Evolutionary conservation across 1,284 basidiomycete species (phyloP).

Genomic region (Pseudomicrostroma phylloplanum): DNA sequence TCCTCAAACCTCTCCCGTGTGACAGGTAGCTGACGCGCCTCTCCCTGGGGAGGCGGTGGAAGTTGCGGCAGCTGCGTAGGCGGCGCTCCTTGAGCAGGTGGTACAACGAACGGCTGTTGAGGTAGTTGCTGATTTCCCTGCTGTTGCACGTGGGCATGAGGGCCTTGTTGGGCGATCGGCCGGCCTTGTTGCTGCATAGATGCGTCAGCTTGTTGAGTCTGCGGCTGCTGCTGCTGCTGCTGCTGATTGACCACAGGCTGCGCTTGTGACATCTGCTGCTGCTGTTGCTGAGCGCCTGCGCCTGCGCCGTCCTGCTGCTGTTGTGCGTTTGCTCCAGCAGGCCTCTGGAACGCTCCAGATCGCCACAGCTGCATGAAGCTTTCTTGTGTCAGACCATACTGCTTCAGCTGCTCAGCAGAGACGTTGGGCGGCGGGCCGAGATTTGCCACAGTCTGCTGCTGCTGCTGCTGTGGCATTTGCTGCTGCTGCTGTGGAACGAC

Average conservation of each 20-base stretch:
- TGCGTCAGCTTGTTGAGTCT: not conserved
- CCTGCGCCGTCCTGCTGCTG: not conserved
- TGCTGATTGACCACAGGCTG: not conserved
- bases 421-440: not conserved
- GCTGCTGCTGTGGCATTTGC: slow-evolving; percentile 8
- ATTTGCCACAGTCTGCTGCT: not conserved
- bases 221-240: not conserved
- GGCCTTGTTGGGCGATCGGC: not conserved
- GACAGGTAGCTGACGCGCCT: not conserved
- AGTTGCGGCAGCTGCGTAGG: not conserved
- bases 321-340: not conserved
- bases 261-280: slow-evolving; percentile 2
- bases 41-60: not conserved
- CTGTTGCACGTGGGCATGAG: not conserved
- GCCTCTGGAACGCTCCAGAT: not conserved
- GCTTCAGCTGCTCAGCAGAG: not conserved
- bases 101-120: not conserved
- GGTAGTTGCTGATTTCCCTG: slow-evolving; percentile 6
- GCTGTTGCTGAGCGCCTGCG: slow-evolving; percentile 5
- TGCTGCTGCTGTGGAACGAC: slow-evolving; percentile 3
- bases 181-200: not conserved
- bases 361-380: not conserved
- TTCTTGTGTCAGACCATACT: not conserved
- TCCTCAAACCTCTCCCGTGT: not conserved
- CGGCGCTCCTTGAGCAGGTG: not conserved